These are phyloP conservation scores for Podospora comata DNA, from an alignment of 495 filamentous ascomycete species.

Conservation along the genomic window DNA sequence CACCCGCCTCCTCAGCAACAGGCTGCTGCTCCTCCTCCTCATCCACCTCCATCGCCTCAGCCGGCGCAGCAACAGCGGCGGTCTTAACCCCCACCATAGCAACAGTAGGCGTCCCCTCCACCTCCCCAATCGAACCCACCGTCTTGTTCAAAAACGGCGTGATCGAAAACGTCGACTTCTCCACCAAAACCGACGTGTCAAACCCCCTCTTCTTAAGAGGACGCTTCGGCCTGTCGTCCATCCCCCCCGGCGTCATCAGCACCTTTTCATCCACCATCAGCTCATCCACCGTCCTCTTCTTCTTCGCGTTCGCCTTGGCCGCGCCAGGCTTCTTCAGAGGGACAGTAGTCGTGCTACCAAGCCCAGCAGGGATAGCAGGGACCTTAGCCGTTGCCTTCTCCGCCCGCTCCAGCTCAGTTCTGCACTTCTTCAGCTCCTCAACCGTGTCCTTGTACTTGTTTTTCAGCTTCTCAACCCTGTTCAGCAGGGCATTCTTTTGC, in stretches of 20 bases:
- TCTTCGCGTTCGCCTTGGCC: constrained; percentile 33
- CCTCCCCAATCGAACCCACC: constrained; percentile 40
- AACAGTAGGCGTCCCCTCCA: constrained; percentile 16
- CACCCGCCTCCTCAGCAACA: constrained; percentile 5
- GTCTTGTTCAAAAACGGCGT: constrained; percentile 88
- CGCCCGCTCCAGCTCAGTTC: constrained; percentile 40
- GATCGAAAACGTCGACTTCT: constrained; percentile 89
- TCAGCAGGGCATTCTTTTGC: constrained; percentile 58
- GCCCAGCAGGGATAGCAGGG: constrained; percentile 14
- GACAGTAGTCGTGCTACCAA: constrained; percentile 23
- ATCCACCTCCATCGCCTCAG: neutral
- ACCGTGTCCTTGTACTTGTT: constrained; percentile 64
- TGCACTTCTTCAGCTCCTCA: constrained; percentile 63
- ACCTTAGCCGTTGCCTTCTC: constrained; percentile 15
- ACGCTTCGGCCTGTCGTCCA: constrained; percentile 34
- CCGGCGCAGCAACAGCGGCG: constrained; percentile 14
- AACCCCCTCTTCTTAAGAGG: constrained; percentile 51
- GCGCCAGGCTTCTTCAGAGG: constrained; percentile 38
- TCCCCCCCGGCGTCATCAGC: constrained; percentile 38
- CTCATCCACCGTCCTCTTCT: constrained; percentile 38
- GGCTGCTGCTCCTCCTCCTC: constrained; percentile 22
- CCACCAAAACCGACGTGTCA: constrained; percentile 59
- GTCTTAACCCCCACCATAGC: constrained; percentile 8
- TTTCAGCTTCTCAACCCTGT: constrained; percentile 63
- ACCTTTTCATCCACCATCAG: constrained; percentile 32